phyloP scores from a whole-genome alignment of 2,329 filamentous ascomycete species.

The Davidsoniella australis region DNA sequence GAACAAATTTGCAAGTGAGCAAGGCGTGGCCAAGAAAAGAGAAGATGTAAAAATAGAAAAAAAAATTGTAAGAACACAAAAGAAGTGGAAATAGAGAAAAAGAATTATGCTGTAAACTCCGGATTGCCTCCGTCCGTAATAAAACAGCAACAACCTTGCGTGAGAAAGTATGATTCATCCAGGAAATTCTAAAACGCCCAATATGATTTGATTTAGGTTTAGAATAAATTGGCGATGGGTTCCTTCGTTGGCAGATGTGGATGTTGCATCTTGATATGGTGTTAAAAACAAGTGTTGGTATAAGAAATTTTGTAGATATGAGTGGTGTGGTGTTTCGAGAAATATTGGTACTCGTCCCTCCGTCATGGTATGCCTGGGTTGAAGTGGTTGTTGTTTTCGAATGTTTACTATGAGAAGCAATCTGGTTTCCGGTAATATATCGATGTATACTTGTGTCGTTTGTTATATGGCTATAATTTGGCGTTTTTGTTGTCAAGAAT shows the following conservation, averaged over 20 bases:
- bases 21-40: background rate
- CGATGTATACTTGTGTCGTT: background rate
- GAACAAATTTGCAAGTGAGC: background rate
- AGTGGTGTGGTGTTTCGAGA: background rate
- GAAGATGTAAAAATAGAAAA: background rate
- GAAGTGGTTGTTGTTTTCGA: background rate
- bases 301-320: background rate
- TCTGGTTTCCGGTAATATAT: background rate
- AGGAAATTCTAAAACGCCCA: background rate
- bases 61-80: background rate
- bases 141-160: constrained; percentile 4
- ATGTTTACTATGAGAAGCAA: background rate
- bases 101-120: constrained; percentile 5
- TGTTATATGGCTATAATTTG: too few relatives aligned
- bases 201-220: background rate
- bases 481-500: background rate
- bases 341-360: constrained; percentile 4
- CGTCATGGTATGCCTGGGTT: constrained; percentile 6
- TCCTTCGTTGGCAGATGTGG: constrained; percentile 2
- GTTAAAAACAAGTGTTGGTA: constrained; percentile 4
- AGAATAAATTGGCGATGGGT: background rate
- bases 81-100: background rate
- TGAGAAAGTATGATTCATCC: constrained; percentile 3
- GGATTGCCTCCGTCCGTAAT: constrained; percentile 3
- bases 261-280: constrained; percentile 6